Conservation (phyloP, 345 rosid genomes). For the Eucalyptus marginata region DNA sequence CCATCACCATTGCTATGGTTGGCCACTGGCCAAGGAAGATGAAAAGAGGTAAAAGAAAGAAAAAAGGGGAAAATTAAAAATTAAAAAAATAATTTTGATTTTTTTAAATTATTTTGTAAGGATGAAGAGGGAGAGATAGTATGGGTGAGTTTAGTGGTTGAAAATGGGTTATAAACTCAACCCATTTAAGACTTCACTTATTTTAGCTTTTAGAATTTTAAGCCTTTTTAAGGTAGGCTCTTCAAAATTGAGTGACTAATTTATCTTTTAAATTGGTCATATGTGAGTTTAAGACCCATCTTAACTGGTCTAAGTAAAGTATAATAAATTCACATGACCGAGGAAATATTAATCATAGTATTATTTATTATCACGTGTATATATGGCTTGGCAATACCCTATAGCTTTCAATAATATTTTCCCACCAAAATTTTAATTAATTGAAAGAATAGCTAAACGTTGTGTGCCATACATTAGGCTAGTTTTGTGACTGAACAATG, state of each 20-base stretch:
- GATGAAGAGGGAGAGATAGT: not conserved
- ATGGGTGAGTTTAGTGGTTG: not conserved
- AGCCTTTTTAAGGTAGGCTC: not conserved
- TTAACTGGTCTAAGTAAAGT: no score
- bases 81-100: no score
- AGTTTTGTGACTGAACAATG: not conserved
- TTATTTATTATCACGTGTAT: not conserved
- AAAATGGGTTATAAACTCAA: not conserved
- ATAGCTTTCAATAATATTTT: not conserved
- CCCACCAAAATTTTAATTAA: not conserved
- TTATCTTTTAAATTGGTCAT: no score
- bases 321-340: not conserved
- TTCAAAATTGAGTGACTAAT: not conserved
- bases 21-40: not conserved
- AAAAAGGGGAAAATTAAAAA: no score
- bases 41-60: no score
- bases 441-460: not conserved
- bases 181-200: no score
- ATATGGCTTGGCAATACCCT: not conserved
- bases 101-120: not conserved
- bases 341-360: not conserved
- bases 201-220: no score
- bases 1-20: not conserved
- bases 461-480: not conserved
- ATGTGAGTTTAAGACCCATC: no score